These are phyloP conservation scores for Rhododendron ferrugineum DNA, from an alignment of 148 eudicot genomes.

Conservation along the genomic window DNA sequence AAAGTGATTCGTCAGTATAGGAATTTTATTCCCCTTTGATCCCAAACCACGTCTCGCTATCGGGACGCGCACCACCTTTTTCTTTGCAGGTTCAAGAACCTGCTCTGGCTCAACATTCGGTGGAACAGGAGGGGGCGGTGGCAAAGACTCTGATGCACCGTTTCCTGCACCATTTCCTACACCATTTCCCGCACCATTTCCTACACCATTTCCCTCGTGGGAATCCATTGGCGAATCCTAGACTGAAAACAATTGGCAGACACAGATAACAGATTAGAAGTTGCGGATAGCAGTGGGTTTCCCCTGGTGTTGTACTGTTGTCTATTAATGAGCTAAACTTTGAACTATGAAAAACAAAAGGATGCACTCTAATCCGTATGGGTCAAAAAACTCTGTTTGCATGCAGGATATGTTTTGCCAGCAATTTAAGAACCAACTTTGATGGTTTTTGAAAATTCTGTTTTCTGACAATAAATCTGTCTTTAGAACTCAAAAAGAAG, in stretches of 20 bases:
- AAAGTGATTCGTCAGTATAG: slow-evolving; percentile 38
- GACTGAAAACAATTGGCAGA: neutral
- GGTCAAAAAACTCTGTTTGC: no score
- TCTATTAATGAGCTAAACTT: neutral
- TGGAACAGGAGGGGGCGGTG: slow-evolving; percentile 42
- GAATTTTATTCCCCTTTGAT: slow-evolving; percentile 30
- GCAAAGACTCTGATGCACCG: slow-evolving; percentile 20
- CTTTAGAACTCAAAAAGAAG: neutral
- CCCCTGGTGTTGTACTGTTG: neutral
- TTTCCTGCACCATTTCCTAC: slow-evolving; percentile 28
- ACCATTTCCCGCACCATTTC: slow-evolving; percentile 21
- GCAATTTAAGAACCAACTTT: neutral
- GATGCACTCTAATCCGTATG: no score
- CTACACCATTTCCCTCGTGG: neutral
- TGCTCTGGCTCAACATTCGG: slow-evolving; percentile 19
- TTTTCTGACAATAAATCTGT: neutral
- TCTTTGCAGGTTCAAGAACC: slow-evolving; percentile 7
- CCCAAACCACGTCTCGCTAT: slow-evolving; percentile 30
- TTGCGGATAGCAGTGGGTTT: neutral
- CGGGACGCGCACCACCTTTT: slow-evolving; percentile 20
- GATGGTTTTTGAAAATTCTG: neutral
- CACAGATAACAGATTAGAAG: neutral
- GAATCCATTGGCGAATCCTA: slow-evolving; percentile 20
- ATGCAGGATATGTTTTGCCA: neutral
- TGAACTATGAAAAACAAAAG: neutral